Conservation (phyloP, 176 grass and related monocot species). For the Ananas comosus region DNA sequence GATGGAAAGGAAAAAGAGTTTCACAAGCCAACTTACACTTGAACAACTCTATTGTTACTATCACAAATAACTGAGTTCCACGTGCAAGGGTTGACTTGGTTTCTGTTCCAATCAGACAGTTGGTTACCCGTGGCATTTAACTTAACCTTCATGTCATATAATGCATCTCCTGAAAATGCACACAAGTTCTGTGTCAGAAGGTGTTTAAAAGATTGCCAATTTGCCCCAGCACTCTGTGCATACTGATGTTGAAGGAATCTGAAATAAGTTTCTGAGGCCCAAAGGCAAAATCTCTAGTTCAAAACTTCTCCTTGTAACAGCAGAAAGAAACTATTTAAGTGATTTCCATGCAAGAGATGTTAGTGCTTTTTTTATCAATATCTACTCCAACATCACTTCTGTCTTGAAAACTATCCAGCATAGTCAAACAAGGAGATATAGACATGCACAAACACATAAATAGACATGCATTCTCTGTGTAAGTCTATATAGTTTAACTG, state of each 20-base stretch:
- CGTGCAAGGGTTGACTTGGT: slow-evolving; percentile 60
- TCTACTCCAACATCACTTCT: too few species aligned
- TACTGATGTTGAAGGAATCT: too few species aligned
- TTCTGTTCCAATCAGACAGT: slow-evolving; percentile 37
- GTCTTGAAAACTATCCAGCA: too few species aligned
- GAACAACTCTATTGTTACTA: slow-evolving; percentile 51
- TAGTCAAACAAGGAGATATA: too few species aligned
- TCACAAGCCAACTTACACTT: slow-evolving; percentile 61
- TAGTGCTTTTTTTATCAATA: too few species aligned
- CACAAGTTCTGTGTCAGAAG: slow-evolving; percentile 67
- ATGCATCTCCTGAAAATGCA: slow-evolving; percentile 54
- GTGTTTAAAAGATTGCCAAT: slow-evolving; percentile 30
- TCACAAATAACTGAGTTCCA: slow-evolving; percentile 61
- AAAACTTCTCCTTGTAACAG: slow-evolving; percentile 17
- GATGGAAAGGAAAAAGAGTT: slow-evolving; percentile 12
- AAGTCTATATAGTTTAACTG: too few species aligned
- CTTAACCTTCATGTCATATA: slow-evolving; percentile 46
- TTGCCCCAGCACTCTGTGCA: neutral
- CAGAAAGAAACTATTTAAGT: neutral
- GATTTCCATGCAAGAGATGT: neutral
- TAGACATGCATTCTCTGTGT: too few species aligned
- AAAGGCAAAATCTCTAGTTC: neutral
- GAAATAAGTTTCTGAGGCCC: too few species aligned
- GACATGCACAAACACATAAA: too few species aligned
- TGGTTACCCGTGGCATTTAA: slow-evolving; percentile 30